Base-by-base conservation (phyloP, 768 basidiomycete genomes). In the Amanita molliuscula region DNA sequence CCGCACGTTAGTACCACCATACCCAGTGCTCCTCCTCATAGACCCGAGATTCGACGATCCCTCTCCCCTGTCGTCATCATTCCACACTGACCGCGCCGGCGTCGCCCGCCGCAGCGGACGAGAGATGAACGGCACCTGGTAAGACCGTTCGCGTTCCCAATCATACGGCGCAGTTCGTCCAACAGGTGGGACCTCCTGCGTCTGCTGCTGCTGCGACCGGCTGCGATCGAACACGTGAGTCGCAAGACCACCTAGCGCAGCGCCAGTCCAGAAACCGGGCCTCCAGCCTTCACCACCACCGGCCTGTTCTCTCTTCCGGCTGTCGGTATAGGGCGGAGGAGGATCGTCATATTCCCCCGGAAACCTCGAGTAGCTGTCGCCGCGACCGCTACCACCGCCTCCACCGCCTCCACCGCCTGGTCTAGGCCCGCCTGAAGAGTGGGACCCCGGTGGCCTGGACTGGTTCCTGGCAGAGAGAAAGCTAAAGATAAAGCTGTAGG, bases 261-360 rank as follows among this genome's bases (percentile, higher is more conserved):
- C 79, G 3, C 92, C 92, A 1, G 86, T 83, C 86, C 83, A 93
- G 62, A 95, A 93, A 3, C 90, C 90, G 9, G 86, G 83, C 36
- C 68, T 63, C 78, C 79, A 81, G 28, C 69, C 68, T 36, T 54
- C 55, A 21, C 69, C 68, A 34, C 54, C 55, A 21, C 59, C 61
- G 21, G 56, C 53, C 23, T 44, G 31, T 4, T 43, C 47, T 52
- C 57, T 60, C 4, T 50, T 52, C 13, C 64, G 62, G 29, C 67
- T 55, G 56, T 77, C 71, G 15, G 75, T 73, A 55, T 85, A 82
- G 0, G 84, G 81, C 18, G 85, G 81, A 21, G 74, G 75, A 21
- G 73, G 62, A 26, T 65, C 62, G 55, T 62, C 64, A 47, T 59
- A 61, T 49, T 65, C 52, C 36, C 73, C 60, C 3, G 43, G 51